Percentiles rank a stretch among this genome's conserved stretches.
Evolutionary conservation across 371 early-diverging fungal species (phyloP).

Genomic region (Capillidium heterosporum): DNA sequence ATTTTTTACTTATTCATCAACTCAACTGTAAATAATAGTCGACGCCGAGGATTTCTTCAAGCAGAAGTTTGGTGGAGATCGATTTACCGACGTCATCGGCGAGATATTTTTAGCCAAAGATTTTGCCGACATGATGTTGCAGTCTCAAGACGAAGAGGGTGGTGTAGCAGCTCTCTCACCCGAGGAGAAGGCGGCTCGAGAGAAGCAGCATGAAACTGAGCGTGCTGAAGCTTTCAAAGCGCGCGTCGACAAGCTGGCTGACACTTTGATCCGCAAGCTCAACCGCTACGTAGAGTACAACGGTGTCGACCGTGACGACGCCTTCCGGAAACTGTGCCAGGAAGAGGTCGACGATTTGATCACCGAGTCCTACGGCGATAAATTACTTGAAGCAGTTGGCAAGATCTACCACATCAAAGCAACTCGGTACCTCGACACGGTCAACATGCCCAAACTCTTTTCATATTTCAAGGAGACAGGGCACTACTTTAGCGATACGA

Average conservation of each 20-base stretch:
- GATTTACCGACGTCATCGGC: slow-evolving; percentile 85
- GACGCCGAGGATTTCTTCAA: slow-evolving; percentile 88
- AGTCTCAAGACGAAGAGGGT: slow-evolving; percentile 31
- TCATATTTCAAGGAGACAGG: slow-evolving; percentile 5
- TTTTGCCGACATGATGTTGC: slow-evolving; percentile 53
- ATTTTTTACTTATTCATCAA: no score
- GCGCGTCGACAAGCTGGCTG: slow-evolving; percentile 49
- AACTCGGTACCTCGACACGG: slow-evolving; percentile 44
- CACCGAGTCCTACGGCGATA: slow-evolving; percentile 75
- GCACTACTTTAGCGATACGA: slow-evolving; percentile 3
- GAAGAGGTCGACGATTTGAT: slow-evolving; percentile 77
- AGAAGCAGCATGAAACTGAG: slow-evolving; percentile 15
- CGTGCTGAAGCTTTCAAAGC: slow-evolving; percentile 38
- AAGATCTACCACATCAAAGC: slow-evolving; percentile 73
- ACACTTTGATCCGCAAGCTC: slow-evolving; percentile 55
- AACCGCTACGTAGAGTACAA: slow-evolving; percentile 48
- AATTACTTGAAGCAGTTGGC: slow-evolving; percentile 81
- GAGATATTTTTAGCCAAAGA: slow-evolving; percentile 88
- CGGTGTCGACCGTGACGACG: slow-evolving; percentile 20
- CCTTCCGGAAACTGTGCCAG: slow-evolving; percentile 42
- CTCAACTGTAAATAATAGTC: slow-evolving; percentile 15
- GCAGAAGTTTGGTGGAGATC: slow-evolving; percentile 87
- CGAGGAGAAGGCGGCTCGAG: slow-evolving; percentile 35
- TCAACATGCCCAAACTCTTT: background rate
- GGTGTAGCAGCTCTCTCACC: slow-evolving; percentile 27